Conservation (phyloP, 306 rosid species). For the Cicer arietinum region DNA sequence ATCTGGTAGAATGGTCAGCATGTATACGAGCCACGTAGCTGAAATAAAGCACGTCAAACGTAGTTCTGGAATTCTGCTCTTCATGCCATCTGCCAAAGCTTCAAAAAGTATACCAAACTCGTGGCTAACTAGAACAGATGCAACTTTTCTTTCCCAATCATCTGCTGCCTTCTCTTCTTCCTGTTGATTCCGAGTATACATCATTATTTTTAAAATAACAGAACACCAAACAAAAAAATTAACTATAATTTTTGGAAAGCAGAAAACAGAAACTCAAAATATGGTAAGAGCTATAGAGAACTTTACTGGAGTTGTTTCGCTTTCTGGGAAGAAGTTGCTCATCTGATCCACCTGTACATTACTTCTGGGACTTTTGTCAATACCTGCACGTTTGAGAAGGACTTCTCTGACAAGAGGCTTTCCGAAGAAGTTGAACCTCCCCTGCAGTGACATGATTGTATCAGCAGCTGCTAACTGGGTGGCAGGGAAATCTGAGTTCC, state of each 20-base stretch:
- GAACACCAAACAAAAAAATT: neutral
- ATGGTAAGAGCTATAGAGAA: slow-evolving; percentile 34
- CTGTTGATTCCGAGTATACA: slow-evolving; percentile 49
- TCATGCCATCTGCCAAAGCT: slow-evolving; percentile 87
- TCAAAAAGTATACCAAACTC: slow-evolving; percentile 89
- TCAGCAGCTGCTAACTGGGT: slow-evolving; percentile 81
- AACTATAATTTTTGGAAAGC: slow-evolving; percentile 30
- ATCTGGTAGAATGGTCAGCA: slow-evolving; percentile 84
- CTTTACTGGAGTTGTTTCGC: slow-evolving; percentile 60
- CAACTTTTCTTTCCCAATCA: slow-evolving; percentile 90
- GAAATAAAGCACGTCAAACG: slow-evolving; percentile 72
- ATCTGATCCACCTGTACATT: slow-evolving; percentile 56
- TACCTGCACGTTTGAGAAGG: slow-evolving; percentile 84
- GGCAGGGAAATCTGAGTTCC: slow-evolving; percentile 66
- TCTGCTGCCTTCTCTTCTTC: slow-evolving; percentile 82
- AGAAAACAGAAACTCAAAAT: slow-evolving; percentile 35
- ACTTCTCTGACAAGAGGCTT: slow-evolving; percentile 65
- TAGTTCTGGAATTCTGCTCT: slow-evolving; percentile 66
- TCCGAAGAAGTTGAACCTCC: slow-evolving; percentile 74
- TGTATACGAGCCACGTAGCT: slow-evolving; percentile 83
- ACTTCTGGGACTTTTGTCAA: slow-evolving; percentile 56
- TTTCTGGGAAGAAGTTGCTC: slow-evolving; percentile 51
- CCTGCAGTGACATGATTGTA: slow-evolving; percentile 79
- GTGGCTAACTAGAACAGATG: slow-evolving; percentile 75
- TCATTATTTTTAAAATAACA: neutral